Base-by-base conservation (phyloP, 768 basidiomycete species). In the Rhodotorula diobovata region DNA sequence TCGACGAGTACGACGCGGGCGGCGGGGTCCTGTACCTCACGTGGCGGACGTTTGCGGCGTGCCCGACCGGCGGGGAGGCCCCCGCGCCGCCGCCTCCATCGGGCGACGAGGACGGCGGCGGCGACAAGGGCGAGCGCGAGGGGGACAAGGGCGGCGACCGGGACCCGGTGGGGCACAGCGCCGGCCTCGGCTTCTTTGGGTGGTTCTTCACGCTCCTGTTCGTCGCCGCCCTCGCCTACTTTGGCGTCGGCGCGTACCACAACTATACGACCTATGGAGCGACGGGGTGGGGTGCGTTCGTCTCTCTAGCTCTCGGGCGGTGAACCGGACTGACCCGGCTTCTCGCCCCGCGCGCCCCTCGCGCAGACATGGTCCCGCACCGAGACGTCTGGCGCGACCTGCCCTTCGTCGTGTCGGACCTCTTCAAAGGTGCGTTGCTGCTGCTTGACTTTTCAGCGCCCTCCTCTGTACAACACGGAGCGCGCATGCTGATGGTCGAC, bases 181-280 rank as follows among this genome's bases (percentile, higher is more conserved):
- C 88, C 34, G 82, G 74, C 3, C 37, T 67, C 37, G 69, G 74
- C 14, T 71, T 77, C 61, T 70, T 94, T n/a, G 89, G 90, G 7
- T 92, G 89, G 85, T 93, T 93, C 83, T 90, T 93, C 83, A 82
- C 91, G 41, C 82, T 91, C 90, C 74, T 89, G 41, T 66, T 91
- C 21, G 79, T 93, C 32, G 86, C 86, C 5, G 84, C 92, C 69
- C 77, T 83, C 9, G 84, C 85, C 6, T 94, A 94, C 81, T 87
- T 94, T 74, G 85, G 78, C 2, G 79, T 92, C 35, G 92, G 92
- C 30, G 88, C 89, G 16, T 94, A 92, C 80, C 88, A 90, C 81
- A 93, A 94, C 77, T 92, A 91, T 77, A 86, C 89, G 12, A 90
- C 87, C 30, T 94, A 93, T 78, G 91, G 91, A 30, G 89, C 91